Evolutionary conservation across 352 stramenopile genomes (phyloP), one percentile per base, ranked within the genome.

Genomic region (Globisporangium cystogenes): DNA sequence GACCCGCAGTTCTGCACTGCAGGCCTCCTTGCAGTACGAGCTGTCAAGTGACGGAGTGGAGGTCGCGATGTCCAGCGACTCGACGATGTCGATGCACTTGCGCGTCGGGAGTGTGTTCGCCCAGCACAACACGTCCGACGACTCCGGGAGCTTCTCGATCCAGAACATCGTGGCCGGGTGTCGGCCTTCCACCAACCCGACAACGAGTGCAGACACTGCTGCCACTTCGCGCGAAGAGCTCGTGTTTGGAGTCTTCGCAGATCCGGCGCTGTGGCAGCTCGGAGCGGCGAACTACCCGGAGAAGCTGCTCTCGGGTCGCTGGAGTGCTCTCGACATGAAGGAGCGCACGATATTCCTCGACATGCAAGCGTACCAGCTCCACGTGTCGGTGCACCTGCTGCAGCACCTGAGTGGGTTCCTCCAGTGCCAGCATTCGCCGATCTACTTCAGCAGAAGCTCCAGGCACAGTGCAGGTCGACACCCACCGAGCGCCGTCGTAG

Each of bases 241-340:
- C 16, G 54, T 93, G 1, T 77, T 91, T 60, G 83, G 78, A 15
- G 73, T 69, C 7, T 74, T 81, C 57, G 67, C 57, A 16, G 83
- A 93, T 42, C 83, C 83, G 53, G 70, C 60, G 21, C 54, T 82
- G 35, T 93, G 83, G 83, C 81, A 90, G 60, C 41, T 90, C 11
- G 60, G 64, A 36, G 69, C 86, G 14, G 77, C 87, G 16, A 92
- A 86, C 26, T 84, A 84, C 36, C 74, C 76, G 15, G 76, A 90
- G 23, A 88, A 86, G 33, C 31, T 91, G 7, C 43, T 93, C 39
- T 72, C 72, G 39, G 71, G 67, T 35, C 61, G 75, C 11, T 93
- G 82, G 82, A 70, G 61, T 45, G 67, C 67, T 46, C 59, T 61
- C 11, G 54, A 70, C 7, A 21, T 29, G 7, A 57, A 54, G 1